Base-by-base conservation (phyloP, 1,284 basidiomycete genomes). In the Phellopilus nigrolimitatus region DNA sequence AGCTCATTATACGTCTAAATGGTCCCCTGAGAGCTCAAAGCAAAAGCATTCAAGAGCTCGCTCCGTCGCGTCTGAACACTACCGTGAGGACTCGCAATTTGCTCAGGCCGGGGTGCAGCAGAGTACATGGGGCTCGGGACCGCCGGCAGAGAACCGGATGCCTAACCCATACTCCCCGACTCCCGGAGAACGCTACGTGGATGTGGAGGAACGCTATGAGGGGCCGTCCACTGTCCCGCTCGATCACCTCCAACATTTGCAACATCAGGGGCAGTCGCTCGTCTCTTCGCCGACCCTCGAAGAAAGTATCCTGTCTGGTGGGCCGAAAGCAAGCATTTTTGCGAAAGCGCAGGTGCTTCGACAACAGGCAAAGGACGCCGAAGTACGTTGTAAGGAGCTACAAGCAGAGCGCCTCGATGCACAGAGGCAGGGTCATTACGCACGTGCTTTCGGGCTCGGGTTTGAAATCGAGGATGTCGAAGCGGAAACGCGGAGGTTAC, bases 301-400 rank as follows among this genome's bases (percentile, higher is more conserved):
- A 4, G 53, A 47, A 33, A 51, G 53, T 24, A 28, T 47, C 1
- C 17, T 47, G 2, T 47, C 49, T 17, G 31, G 24, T 37, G 46
- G 38, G 4, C 33, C 45, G 22, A 53, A 40, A 31, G 38, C 37
- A 8, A 27, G 21, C 6, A 8, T 47, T 1, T 28, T 48, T 15
- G 10, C 37, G 7, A 34, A 31, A 6, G 53, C 49, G 7, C 10
- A 45, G 25, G n/a, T 47, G 30, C 17, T 41, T 17, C 39, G 47
- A 17, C 34, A 55, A 27, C 36, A 51, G 27, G 53, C 49, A 13
- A 27, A 25, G 15, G 34, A 56, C 6, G 38, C 40, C 8, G 49
- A 52, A 17, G 40, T 22, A n/a, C 31, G 37, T n/a, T 38, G 28
- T n/a, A 21, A 9, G 10, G 37, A 13, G 8, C 41, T 56, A 19